Conservation (phyloP, 129 eudicot species). For the Lactuca saligna region DNA sequence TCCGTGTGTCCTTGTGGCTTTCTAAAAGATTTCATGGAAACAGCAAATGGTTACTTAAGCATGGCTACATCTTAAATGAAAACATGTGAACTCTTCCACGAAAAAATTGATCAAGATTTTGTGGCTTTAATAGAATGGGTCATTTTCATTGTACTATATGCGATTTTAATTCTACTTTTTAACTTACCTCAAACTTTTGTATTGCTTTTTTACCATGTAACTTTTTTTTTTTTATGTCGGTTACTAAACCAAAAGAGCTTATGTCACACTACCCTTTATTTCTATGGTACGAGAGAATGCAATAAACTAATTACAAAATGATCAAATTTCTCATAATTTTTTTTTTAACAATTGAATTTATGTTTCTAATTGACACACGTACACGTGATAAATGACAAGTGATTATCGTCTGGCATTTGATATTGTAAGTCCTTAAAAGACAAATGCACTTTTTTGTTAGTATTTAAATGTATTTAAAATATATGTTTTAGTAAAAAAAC, state of each 20-base stretch:
- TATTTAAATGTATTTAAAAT: too few relatives aligned
- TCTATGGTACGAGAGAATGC: too few relatives aligned
- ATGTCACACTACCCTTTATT: too few relatives aligned
- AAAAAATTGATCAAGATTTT: slow-evolving; percentile 2
- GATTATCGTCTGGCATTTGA: too few relatives aligned
- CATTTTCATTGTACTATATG: slow-evolving; percentile 1
- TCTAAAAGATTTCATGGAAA: not conserved
- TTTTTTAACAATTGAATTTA: too few relatives aligned
- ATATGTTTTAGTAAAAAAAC: too few relatives aligned
- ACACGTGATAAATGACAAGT: too few relatives aligned
- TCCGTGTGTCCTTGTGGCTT: not conserved
- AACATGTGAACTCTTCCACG: slow-evolving; percentile 8
- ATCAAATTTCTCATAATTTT: too few relatives aligned
- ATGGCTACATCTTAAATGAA: slow-evolving; percentile 1
- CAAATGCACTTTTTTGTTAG: too few relatives aligned
- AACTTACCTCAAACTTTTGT: not conserved
- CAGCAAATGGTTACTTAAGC: not conserved
- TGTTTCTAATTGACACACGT: not conserved
- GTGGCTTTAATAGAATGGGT: slow-evolving; percentile 2
- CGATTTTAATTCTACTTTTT: not conserved
- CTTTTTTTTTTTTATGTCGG: not conserved
- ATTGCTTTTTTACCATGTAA: not conserved
- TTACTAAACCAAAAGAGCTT: not conserved
- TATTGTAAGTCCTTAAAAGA: too few relatives aligned
- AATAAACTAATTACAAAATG: too few relatives aligned